Evolutionary conservation across 768 basidiomycete genomes (phyloP).

Genomic region (Collybia sp.): DNA sequence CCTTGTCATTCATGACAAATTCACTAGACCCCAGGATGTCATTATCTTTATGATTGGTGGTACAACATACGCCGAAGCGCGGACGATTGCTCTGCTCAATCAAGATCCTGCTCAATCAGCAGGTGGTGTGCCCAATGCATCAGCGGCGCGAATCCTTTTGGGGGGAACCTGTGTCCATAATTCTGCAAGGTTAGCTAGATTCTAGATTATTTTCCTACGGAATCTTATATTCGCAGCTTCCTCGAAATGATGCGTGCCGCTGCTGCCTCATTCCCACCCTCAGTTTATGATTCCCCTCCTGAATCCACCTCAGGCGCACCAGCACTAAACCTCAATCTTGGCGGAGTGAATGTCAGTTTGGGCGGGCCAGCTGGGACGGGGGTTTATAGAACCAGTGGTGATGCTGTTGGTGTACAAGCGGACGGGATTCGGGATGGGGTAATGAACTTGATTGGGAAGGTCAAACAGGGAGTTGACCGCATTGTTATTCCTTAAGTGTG

Average conservation of each 20-base stretch:
- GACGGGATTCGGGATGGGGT: slow-evolving; percentile 91
- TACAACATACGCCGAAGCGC: slow-evolving; percentile 92
- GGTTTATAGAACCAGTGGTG: slow-evolving; percentile 77
- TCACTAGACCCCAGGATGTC: slow-evolving; percentile 82
- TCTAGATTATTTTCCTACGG: slow-evolving; percentile 2
- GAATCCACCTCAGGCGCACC: slow-evolving; percentile 72
- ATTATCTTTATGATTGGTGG: slow-evolving; percentile 98
- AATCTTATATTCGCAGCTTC: slow-evolving; percentile 46
- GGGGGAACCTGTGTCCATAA: slow-evolving; percentile 97
- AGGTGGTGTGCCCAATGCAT: slow-evolving; percentile 41
- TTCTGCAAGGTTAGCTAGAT: slow-evolving; percentile 68
- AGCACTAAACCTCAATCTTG: slow-evolving; percentile 86
- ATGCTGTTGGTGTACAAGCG: slow-evolving; percentile 69
- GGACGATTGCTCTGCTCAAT: slow-evolving; percentile 81
- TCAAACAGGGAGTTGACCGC: slow-evolving; percentile 80
- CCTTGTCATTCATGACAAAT: not conserved
- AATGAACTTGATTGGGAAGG: slow-evolving; percentile 81
- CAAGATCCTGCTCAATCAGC: slow-evolving; percentile 62
- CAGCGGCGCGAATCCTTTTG: slow-evolving; percentile 75
- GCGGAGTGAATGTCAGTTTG: slow-evolving; percentile 89
- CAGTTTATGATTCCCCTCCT: slow-evolving; percentile 71
- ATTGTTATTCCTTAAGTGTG: slow-evolving; percentile 39
- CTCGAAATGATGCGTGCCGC: slow-evolving; percentile 84
- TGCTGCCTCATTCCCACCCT: slow-evolving; percentile 52
- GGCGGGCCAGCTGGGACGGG: slow-evolving; percentile 83